phyloP scores from a whole-genome alignment of 352 stramenopile genomes.

The Labyrinthula sp. region DNA sequence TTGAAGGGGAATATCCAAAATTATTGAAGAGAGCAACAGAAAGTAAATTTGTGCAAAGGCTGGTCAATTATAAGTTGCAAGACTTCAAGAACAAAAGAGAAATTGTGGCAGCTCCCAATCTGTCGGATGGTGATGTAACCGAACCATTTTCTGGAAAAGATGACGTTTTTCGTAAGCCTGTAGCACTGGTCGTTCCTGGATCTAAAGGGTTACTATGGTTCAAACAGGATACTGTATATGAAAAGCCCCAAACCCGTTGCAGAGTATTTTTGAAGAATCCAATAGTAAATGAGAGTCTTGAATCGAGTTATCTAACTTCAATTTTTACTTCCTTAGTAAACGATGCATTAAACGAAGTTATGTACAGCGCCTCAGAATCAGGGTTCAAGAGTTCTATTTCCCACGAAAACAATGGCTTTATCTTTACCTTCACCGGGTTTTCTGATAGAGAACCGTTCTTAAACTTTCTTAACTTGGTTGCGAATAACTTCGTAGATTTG shows the following conservation, averaged over 20 bases:
- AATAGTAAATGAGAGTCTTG: constrained; percentile 6
- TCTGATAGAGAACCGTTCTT: too few species aligned
- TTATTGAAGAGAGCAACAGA: constrained; percentile 5
- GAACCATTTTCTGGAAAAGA: too few species aligned
- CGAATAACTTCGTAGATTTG: too few species aligned
- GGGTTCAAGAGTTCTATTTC: constrained; percentile 18
- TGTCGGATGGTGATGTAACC: too few species aligned
- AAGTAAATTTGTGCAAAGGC: neutral
- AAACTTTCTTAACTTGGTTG: too few species aligned
- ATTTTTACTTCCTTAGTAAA: constrained; percentile 25
- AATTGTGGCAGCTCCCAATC: constrained; percentile 12
- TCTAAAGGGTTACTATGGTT: constrained; percentile 23
- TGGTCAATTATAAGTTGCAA: neutral
- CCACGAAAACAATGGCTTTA: constrained; percentile 16
- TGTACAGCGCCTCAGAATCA: constrained; percentile 29
- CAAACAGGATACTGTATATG: constrained; percentile 29
- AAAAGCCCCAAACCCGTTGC: constrained; percentile 28
- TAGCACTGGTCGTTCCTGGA: constrained; percentile 1
- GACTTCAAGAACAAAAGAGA: constrained; percentile 5
- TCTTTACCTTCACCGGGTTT: constrained; percentile 11
- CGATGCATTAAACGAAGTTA: constrained; percentile 30
- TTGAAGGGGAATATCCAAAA: neutral
- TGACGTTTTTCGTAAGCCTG: too few species aligned
- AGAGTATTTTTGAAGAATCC: constrained; percentile 15
- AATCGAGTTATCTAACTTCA: constrained; percentile 10